Base-by-base conservation (phyloP, 306 rosid species). In the Vigna mungo region DNA sequence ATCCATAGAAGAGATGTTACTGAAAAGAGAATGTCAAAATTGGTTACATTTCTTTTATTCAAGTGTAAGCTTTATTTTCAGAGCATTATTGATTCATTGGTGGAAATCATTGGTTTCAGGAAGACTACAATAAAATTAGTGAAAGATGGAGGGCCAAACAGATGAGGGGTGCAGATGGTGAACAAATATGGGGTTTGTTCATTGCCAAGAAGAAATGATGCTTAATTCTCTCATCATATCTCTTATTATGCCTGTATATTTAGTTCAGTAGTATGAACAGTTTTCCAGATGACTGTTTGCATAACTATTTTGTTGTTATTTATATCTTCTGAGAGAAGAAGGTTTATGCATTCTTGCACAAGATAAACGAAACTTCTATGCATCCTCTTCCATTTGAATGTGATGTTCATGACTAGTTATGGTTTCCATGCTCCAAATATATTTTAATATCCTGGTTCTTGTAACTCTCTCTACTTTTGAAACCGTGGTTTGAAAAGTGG, bases 191-290 rank as follows among this genome's bases (percentile, higher is more conserved):
- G 95, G 88, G 90, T 4, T 68, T 85, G 68, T 90, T 95, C 82
- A 70, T 92, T 81, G 98, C 93, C 67, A 90, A 80, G 85, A 94
- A 94, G 83, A 88, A 75, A 8, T 92, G 86, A 86, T 73, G 49
- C 34, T 60, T 54, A 68, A 18, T 44, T 78, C 72, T 30, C 5
- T 62, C 53, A 52, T 73, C 16, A 44, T 30, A 52, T 68, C 54
- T 15, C 39, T 47, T 58, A 41, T 55, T 58, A 55, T 69, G 56
- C 21, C 78, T 8, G 39, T 36, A 51, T 36, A n/a, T 32, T 41
- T 51, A 30, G 68, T 79, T 27, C 3, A 56, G 37, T 68, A 56
- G 30, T 68, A 54, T 64, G 59, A 58, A 43, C 69, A 25, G 62
- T 17, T 46, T 62, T 64, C 23, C 54, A 65, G 30, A 60, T 30